Percentiles rank a stretch among this genome's conserved stretches.
These are phyloP conservation scores for Candida sphagnicola DNA, from an alignment of 805 yeast species.

Conservation along the genomic window DNA sequence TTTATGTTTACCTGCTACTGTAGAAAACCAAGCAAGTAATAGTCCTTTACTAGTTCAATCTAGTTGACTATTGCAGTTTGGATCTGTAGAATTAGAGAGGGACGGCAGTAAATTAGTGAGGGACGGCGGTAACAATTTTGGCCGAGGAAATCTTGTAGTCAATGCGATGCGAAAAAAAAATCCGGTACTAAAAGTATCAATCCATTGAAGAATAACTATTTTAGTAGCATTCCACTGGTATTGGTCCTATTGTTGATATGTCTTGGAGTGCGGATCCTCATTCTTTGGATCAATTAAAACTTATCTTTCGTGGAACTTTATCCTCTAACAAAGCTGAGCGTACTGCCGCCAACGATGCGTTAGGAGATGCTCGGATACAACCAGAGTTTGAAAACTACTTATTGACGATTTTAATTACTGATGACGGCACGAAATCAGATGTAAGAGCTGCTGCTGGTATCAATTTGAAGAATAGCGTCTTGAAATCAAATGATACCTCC, in stretches of 20 bases:
- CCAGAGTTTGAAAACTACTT: slow-evolving; percentile 82
- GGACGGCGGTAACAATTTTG: no score
- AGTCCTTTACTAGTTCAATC: no score
- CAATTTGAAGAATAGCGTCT: slow-evolving; percentile 72
- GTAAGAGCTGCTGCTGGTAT: slow-evolving; percentile 88
- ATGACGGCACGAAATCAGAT: slow-evolving; percentile 44
- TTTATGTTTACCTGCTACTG: no score
- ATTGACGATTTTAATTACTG: slow-evolving; percentile 59
- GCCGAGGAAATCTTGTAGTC: no score
- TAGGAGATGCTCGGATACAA: slow-evolving; percentile 63
- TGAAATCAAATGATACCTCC: slow-evolving; percentile 29
- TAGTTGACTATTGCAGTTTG: no score
- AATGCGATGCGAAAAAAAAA: not conserved
- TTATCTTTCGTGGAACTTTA: slow-evolving; percentile 67
- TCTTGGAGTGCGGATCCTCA: slow-evolving; percentile 69
- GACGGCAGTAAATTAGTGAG: no score
- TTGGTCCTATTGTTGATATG: slow-evolving; percentile 16
- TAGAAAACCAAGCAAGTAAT: no score
- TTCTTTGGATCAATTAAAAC: slow-evolving; percentile 59
- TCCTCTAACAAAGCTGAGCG: slow-evolving; percentile 56
- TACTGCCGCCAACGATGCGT: slow-evolving; percentile 65
- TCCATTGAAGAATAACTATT: no score
- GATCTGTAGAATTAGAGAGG: no score
- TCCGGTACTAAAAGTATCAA: no score
- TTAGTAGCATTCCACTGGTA: no score